These are phyloP conservation scores for Quercus lobata DNA, from an alignment of 331 rosid genomes.

Conservation along the genomic window DNA sequence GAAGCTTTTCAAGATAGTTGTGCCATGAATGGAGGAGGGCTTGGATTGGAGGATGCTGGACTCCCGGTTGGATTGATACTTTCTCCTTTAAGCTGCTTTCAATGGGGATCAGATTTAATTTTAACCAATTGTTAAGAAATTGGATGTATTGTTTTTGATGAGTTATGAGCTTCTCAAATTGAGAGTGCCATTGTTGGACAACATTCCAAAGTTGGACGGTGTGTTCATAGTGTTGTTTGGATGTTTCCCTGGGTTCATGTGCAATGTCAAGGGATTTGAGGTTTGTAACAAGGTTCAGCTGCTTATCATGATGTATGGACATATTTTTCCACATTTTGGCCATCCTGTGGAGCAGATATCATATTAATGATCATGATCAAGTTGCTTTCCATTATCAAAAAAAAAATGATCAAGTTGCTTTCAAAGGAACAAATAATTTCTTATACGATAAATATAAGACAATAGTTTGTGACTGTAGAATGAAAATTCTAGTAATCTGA, in stretches of 20 bases:
- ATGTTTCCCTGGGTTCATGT: conserved; percentile 63
- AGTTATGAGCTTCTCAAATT: conserved; percentile 67
- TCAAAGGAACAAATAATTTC: not conserved
- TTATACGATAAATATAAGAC: not conserved
- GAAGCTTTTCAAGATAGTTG: conserved; percentile 79
- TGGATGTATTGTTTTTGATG: conserved; percentile 76
- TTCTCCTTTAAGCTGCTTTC: conserved; percentile 84
- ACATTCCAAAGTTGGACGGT: conserved; percentile 60
- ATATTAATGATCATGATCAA: conserved; percentile 10
- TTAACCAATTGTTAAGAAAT: conserved; percentile 68
- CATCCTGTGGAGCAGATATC: conserved; percentile 49
- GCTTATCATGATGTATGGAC: conserved; percentile 48
- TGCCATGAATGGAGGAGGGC: conserved; percentile 65
- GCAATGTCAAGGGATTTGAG: conserved; percentile 59
- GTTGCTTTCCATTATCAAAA: no score
- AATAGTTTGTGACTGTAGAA: not conserved
- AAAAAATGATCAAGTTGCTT: not conserved
- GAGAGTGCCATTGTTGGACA: conserved; percentile 56
- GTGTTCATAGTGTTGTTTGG: conserved; percentile 59
- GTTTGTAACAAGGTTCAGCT: conserved; percentile 48
- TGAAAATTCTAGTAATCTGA: not conserved
- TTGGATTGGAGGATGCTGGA: conserved; percentile 68
- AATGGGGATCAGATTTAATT: conserved; percentile 72
- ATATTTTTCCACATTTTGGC: conserved; percentile 73
- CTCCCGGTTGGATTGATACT: conserved; percentile 65